Conservation (phyloP, 257 asterid genomes). For the Scutellaria barbata region DNA sequence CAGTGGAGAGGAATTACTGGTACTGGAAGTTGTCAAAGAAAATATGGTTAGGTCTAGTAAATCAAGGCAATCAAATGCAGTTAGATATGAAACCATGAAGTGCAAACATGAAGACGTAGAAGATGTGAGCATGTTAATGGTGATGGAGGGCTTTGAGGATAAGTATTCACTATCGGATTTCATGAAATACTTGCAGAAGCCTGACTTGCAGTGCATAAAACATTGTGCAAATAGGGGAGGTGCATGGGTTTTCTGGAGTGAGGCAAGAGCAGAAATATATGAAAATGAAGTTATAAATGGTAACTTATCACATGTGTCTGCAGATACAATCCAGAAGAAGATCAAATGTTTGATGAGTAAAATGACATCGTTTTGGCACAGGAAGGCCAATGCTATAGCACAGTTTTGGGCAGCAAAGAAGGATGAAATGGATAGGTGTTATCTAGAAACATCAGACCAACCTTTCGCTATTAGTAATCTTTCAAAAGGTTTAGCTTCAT, state of each 20-base stretch:
- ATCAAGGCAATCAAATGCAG: neutral
- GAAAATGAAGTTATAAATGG: too few relatives aligned
- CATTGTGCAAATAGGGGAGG: neutral
- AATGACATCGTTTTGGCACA: neutral
- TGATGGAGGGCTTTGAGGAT: neutral
- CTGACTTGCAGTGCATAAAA: neutral
- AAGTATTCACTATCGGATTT: neutral
- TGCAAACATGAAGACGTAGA: too few relatives aligned
- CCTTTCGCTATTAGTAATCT: neutral
- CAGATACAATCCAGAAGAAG: neutral
- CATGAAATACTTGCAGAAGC: neutral
- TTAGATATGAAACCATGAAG: neutral
- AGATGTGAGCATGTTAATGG: neutral
- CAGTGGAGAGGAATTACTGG: neutral
- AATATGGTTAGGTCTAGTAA: too few relatives aligned
- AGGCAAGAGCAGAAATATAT: neutral
- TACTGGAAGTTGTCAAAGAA: neutral
- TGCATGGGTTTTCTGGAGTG: conserved; percentile 4
- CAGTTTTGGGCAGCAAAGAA: conserved; percentile 25
- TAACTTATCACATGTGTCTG: neutral
- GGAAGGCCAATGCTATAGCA: neutral
- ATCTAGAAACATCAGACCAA: neutral
- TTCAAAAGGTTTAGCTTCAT: neutral
- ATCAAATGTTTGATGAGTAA: neutral
- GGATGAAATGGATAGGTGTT: neutral